Evolutionary conservation across 2,329 filamentous ascomycete genomes (phyloP), one percentile per base, ranked within the genome.

Genomic region (Fusarium poae): DNA sequence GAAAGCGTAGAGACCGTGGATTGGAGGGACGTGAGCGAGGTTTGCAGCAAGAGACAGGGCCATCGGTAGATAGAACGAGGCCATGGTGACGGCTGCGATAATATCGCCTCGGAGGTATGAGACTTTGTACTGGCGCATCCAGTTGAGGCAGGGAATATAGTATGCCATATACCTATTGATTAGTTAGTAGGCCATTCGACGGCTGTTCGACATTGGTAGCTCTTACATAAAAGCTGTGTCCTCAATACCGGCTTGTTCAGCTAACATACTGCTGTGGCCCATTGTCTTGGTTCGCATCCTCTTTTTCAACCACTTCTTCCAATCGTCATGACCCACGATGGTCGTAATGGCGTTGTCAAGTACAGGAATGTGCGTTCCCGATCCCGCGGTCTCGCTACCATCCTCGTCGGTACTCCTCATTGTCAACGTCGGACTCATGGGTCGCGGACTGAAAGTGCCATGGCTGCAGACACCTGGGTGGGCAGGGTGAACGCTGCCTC

Each of bases 41-140:
- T 98, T 98, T 40, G 93, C 89, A 57, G 96, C 94, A 68, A 97
- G 91, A 0, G 96, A 98, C 16, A 99, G 86, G 0, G 94, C 92
- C 94, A 99, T 97, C 52, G 96, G 96, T 37, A 99, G 91, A 79
- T 99, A 99, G 82, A 99, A 96, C 27, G 94, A 97, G n/a, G 95
- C 93, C 82, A 99, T 91, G n/a, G 96, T 98, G 67, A 98, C 79
- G 49, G 95, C 94, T 11, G 95, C 91, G 16, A 97, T 84, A 20
- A 98, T 81, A 79, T 99, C 96, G 48, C 96, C 96, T 72, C 91
- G 88, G 48, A 98, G 79, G 79, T 92, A 97, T 5, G 88, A 87
- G 86, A 89, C 90, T 72, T 87, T 89, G 80, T 99, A 99, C 80
- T 97, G 93, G 53, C 84, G 85, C 66, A 97, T 91, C 96, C 96